Evolutionary conservation across 1,284 basidiomycete genomes (phyloP).

Genomic region (Moesziomyces globuligerus): DNA sequence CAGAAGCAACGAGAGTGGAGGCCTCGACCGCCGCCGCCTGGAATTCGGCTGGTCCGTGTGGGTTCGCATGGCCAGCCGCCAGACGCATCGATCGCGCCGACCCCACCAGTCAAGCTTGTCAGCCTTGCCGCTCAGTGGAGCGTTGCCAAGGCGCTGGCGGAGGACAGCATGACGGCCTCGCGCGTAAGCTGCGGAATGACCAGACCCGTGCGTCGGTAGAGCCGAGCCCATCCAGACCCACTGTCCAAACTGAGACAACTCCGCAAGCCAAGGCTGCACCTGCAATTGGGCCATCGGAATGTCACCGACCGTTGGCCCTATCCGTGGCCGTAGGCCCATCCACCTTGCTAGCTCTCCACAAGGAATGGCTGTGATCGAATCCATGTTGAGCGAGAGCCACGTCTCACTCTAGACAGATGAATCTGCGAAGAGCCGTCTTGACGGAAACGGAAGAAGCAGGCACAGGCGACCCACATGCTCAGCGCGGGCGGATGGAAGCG

Average conservation of each 20-base stretch:
- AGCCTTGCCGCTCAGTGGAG: too few species aligned
- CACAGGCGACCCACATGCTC: not conserved
- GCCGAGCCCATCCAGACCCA: not conserved
- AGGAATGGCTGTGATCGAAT: too few species aligned
- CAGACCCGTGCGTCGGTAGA: not conserved
- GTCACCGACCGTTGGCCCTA: not conserved
- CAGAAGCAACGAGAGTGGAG: not conserved
- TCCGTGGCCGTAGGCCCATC: too few species aligned
- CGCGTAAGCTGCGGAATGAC: not conserved
- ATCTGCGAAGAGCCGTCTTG: too few species aligned
- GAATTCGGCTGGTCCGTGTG: not conserved
- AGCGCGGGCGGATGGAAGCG: not conserved
- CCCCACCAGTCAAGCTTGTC: too few species aligned
- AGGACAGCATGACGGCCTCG: not conserved
- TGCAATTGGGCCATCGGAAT: not conserved
- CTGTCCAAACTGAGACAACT: not conserved
- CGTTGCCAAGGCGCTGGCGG: not conserved
- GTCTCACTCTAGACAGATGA: too few species aligned
- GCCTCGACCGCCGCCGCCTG: too few species aligned
- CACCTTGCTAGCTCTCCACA: too few species aligned
- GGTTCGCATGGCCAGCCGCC: not conserved
- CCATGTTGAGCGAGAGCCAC: not conserved
- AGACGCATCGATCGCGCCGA: conserved; percentile 1
- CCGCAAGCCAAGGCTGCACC: not conserved
- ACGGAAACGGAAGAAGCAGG: not conserved